phyloP scores from a whole-genome alignment of 179 eudicot genomes.

The Silene noctiflora region DNA sequence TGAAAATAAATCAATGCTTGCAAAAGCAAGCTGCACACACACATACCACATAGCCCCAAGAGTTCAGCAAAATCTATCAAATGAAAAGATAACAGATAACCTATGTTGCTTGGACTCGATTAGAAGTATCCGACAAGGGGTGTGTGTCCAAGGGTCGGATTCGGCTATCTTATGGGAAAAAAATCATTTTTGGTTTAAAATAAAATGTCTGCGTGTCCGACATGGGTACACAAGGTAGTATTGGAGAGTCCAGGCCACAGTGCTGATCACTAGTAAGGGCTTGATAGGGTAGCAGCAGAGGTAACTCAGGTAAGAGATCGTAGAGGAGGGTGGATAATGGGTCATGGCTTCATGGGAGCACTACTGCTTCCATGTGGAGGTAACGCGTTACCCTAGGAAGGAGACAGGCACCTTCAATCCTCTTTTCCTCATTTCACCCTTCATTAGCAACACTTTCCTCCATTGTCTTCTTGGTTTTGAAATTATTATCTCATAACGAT shows the following conservation, averaged over 20 bases:
- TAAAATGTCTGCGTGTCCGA: too few relatives aligned
- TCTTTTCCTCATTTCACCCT: not conserved
- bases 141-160: too few relatives aligned
- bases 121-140: too few relatives aligned
- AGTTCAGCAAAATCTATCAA: not conserved
- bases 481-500: too few relatives aligned
- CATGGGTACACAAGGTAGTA: too few relatives aligned
- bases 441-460: not conserved
- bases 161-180: too few relatives aligned
- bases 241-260: too few relatives aligned
- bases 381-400: not conserved
- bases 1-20: conserved; percentile 2
- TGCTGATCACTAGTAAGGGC: not conserved
- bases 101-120: too few relatives aligned
- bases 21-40: not conserved
- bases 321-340: not conserved
- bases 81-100: not conserved
- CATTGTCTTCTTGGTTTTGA: too few relatives aligned
- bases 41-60: not conserved
- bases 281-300: not conserved
- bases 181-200: too few relatives aligned
- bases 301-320: not conserved
- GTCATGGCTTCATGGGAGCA: not conserved
- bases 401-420: not conserved
- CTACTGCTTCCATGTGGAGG: not conserved